Evolutionary conservation across 495 filamentous ascomycete species (phyloP).

Genomic region (Neurospora africana): DNA sequence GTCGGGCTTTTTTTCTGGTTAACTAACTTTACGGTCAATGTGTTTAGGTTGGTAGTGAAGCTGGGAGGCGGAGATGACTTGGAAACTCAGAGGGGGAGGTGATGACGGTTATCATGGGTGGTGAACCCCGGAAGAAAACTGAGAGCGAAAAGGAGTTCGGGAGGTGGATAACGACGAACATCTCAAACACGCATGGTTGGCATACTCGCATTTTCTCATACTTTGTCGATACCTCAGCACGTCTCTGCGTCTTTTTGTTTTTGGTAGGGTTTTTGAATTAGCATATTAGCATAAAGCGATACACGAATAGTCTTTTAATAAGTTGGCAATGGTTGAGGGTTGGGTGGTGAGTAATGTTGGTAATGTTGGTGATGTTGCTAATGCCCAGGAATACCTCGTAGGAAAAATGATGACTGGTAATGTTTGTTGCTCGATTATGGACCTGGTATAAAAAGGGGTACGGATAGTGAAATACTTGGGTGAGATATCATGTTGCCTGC

Average conservation of each 20-base stretch:
- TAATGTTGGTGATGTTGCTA: background rate
- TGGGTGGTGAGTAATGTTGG: background rate
- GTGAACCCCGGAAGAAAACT: background rate
- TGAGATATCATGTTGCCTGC: background rate
- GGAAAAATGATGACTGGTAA: background rate
- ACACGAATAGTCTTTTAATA: background rate
- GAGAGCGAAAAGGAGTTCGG: background rate
- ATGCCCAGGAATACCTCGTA: background rate
- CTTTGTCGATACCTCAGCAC: background rate
- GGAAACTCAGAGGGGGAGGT: background rate
- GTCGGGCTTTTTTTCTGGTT: constrained; percentile 83
- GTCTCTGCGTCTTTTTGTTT: background rate
- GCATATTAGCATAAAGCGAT: background rate
- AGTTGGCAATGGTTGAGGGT: background rate
- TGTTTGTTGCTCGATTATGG: background rate
- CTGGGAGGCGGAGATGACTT: constrained; percentile 46
- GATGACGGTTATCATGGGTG: background rate
- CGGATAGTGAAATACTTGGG: background rate
- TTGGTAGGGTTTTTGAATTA: background rate
- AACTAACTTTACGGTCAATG: constrained; percentile 77
- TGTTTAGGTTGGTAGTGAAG: constrained; percentile 73
- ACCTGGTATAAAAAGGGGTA: background rate
- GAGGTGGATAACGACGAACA: background rate
- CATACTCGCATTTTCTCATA: background rate
- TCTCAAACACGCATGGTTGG: background rate